Conservation (phyloP, 2,329 filamentous ascomycete species). For the Neofusicoccum cordaticola region DNA sequence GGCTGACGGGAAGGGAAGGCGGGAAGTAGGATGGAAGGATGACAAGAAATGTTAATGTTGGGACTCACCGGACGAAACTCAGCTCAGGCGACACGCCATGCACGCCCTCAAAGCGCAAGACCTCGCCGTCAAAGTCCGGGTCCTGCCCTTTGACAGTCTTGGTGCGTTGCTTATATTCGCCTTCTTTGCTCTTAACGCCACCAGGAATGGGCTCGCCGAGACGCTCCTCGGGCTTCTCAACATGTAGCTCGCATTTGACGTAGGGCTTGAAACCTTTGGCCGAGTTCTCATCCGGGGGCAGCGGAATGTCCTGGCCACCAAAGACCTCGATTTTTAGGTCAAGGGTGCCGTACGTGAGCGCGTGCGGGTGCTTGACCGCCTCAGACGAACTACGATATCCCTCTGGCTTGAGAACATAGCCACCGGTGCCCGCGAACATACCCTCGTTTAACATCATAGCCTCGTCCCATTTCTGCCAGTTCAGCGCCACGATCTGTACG, state of each 20-base stretch:
- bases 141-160: constrained; percentile 43
- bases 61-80: constrained; percentile 48
- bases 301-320: constrained; percentile 72
- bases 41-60: not conserved
- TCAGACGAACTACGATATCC: constrained; percentile 59
- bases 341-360: constrained; percentile 53
- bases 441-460: constrained; percentile 95
- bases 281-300: constrained; percentile 56
- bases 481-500: constrained; percentile 86
- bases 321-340: constrained; percentile 70
- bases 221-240: constrained; percentile 62
- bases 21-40: constrained; percentile 7
- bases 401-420: constrained; percentile 81
- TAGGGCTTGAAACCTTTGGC: constrained; percentile 65
- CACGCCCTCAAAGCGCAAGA: constrained; percentile 44
- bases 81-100: constrained; percentile 45
- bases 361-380: constrained; percentile 42
- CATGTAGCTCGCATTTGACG: constrained; percentile 76
- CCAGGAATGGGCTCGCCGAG: constrained; percentile 43
- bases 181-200: constrained; percentile 52
- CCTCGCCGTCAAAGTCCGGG: constrained; percentile 46
- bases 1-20: constrained; percentile 2
- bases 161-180: constrained; percentile 48
- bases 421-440: constrained; percentile 78
- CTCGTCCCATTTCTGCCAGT: constrained; percentile 89